phyloP scores from a whole-genome alignment of 1,284 basidiomycete species.

The Schizophyllum amplum region DNA sequence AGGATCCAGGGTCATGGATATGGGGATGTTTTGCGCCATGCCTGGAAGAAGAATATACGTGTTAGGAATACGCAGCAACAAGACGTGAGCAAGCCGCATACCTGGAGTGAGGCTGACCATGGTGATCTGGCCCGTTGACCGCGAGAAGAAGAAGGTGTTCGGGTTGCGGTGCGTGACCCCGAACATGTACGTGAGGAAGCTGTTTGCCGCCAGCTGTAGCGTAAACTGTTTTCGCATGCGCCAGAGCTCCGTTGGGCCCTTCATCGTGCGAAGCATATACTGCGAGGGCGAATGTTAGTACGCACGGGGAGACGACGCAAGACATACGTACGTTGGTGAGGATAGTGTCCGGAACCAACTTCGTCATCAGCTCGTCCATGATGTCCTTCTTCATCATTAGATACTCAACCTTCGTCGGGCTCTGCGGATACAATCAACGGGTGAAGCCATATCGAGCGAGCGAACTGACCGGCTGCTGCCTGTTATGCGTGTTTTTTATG shows the following conservation, averaged over 20 bases:
- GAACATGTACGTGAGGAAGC: constrained; percentile 91
- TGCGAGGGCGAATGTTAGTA: constrained; percentile 25
- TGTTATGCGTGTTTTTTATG: constrained; percentile 39
- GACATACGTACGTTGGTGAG: constrained; percentile 63
- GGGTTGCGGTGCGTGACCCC: constrained; percentile 83
- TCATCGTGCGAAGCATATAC: constrained; percentile 90
- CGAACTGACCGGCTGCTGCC: constrained; percentile 26
- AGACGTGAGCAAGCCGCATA: constrained; percentile 19
- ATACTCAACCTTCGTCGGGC: constrained; percentile 61
- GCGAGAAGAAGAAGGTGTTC: constrained; percentile 81
- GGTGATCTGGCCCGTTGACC: constrained; percentile 82
- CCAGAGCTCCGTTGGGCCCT: constrained; percentile 85
- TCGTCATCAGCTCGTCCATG: constrained; percentile 83
- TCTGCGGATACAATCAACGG: constrained; percentile 4
- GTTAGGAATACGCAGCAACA: constrained; percentile 22
- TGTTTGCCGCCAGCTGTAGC: constrained; percentile 78
- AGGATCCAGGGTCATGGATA: constrained; percentile 75
- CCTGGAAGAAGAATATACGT: constrained; percentile 19
- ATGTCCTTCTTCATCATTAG: constrained; percentile 80
- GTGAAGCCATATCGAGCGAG: neutral
- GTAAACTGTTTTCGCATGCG: constrained; percentile 97
- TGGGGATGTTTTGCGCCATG: constrained; percentile 37
- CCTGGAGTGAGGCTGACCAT: constrained; percentile 89
- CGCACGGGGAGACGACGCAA: neutral
- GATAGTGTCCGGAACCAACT: constrained; percentile 88